phyloP scores from a whole-genome alignment of 1,284 basidiomycete species.

The Schizopora paradoxa region DNA sequence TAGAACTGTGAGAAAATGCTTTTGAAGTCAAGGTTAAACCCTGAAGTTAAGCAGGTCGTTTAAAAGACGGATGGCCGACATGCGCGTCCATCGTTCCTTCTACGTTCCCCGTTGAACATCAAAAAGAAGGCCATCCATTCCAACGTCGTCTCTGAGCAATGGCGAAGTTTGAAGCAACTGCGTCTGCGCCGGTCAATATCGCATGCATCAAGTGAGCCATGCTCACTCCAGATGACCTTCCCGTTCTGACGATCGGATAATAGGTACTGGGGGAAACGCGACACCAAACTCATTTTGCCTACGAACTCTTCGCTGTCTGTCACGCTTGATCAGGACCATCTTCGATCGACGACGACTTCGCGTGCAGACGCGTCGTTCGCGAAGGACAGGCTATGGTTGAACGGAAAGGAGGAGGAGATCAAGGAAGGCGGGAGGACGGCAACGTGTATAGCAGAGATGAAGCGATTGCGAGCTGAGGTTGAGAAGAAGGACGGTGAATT shows the following conservation, averaged over 20 bases:
- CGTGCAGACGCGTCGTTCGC: constrained; percentile 76
- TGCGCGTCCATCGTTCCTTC: no score
- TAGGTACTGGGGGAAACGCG: constrained; percentile 98
- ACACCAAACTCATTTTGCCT: constrained; percentile 91
- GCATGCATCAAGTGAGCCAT: constrained; percentile 85
- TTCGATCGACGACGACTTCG: constrained; percentile 91
- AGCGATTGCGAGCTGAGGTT: constrained; percentile 65
- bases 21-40: no score
- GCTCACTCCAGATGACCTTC: constrained; percentile 3
- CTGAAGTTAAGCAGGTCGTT: no score
- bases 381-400: constrained; percentile 88
- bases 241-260: constrained; percentile 18
- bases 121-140: no score
- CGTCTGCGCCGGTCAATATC: constrained; percentile 93
- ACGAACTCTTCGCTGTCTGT: constrained; percentile 98
- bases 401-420: constrained; percentile 88
- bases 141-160: neutral
- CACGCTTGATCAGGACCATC: constrained; percentile 94
- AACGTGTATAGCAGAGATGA: constrained; percentile 89
- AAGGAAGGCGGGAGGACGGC: constrained; percentile 74
- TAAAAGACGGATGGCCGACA: no score
- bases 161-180: constrained; percentile 58
- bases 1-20: no score
- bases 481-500: constrained; percentile 67
- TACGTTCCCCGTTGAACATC: no score